Evolutionary conservation across 495 filamentous ascomycete genomes (phyloP), one percentile per base, ranked within the genome.

Genomic region (Jackrogersella multiformis): DNA sequence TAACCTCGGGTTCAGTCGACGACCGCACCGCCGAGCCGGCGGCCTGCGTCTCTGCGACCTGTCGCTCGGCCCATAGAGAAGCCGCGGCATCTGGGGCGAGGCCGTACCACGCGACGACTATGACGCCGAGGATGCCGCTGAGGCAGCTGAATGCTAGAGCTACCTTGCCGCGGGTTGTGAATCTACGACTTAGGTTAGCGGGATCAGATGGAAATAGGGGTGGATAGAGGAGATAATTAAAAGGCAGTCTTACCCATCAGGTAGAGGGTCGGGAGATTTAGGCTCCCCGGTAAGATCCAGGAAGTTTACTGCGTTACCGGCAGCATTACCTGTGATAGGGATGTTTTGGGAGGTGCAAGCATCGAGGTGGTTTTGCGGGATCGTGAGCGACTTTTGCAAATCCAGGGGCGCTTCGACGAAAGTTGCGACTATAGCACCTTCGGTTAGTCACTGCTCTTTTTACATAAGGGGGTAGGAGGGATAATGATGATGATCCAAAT

Each of bases 71-170:
- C 60, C 46, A 53, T 0, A 44, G 12, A 0, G 60, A 18, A 0
- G 64, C 56, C 9, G 52, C 46, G 3, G 66, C 64, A 38, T 75
- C 70, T 0, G 73, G 56, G 0, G 79, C 79, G 41, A 86, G 73
- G 0, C 86, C 90, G 72, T 91, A 95, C 84, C 90, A 88, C 0
- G 80, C 80, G 66, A 96, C 88, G 41, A 85, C 82, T 0, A 77
- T 82, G 41, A 93, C 80, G 4, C 92, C 93, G n/a, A 92, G 39
- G n/a, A 93, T 78, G 0, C 91, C 92, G 35, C 82, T 81, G 0
- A 94, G 55, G 60, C 81, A 80, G 72, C 89, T 93, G 66, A 94
- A 92, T 3, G 87, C 86, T 51, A 94, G 61, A 0, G 92, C 92
- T 1, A 91, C 87, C 48, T 90, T 89, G 2, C 92, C 92, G 20